phyloP scores from a whole-genome alignment of 2,329 filamentous ascomycete genomes.

The Trichoderma sp. region DNA sequence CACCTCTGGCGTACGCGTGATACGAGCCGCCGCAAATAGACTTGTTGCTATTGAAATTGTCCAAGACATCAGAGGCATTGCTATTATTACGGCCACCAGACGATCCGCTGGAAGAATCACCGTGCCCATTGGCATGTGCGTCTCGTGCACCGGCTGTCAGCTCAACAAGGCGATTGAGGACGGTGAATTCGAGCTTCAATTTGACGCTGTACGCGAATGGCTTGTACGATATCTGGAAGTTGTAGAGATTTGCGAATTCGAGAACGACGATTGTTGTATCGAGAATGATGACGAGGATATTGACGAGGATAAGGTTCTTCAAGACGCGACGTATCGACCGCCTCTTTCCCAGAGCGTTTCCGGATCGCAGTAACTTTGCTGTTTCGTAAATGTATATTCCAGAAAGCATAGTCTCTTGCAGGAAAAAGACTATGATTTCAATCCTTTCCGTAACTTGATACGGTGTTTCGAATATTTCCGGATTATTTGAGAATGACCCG shows the following conservation, averaged over 20 bases:
- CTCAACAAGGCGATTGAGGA: slow-evolving; percentile 38
- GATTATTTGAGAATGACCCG: slow-evolving; percentile 44
- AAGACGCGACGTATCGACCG: slow-evolving; percentile 26
- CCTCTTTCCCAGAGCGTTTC: slow-evolving; percentile 33
- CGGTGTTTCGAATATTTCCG: slow-evolving; percentile 24
- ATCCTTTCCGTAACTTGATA: slow-evolving; percentile 53
- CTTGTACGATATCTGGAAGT: slow-evolving; percentile 38
- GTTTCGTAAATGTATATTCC: slow-evolving; percentile 55
- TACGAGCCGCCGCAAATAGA: slow-evolving; percentile 15
- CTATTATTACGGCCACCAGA: neutral
- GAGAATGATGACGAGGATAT: slow-evolving; percentile 45
- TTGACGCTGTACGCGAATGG: slow-evolving; percentile 38
- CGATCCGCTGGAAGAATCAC: neutral
- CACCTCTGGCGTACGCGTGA: slow-evolving; percentile 14
- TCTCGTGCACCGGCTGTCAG: slow-evolving; percentile 26
- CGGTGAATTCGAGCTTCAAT: slow-evolving; percentile 39
- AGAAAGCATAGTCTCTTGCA: slow-evolving; percentile 57
- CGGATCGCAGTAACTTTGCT: slow-evolving; percentile 47
- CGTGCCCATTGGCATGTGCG: neutral
- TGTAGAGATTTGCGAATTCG: slow-evolving; percentile 35
- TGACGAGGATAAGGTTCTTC: slow-evolving; percentile 45
- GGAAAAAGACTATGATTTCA: slow-evolving; percentile 55
- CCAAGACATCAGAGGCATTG: neutral
- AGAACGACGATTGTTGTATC: slow-evolving; percentile 41
- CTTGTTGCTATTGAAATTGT: slow-evolving; percentile 4